phyloP scores from a whole-genome alignment of 306 rosid species.

The Cotoneaster glaucophyllus region DNA sequence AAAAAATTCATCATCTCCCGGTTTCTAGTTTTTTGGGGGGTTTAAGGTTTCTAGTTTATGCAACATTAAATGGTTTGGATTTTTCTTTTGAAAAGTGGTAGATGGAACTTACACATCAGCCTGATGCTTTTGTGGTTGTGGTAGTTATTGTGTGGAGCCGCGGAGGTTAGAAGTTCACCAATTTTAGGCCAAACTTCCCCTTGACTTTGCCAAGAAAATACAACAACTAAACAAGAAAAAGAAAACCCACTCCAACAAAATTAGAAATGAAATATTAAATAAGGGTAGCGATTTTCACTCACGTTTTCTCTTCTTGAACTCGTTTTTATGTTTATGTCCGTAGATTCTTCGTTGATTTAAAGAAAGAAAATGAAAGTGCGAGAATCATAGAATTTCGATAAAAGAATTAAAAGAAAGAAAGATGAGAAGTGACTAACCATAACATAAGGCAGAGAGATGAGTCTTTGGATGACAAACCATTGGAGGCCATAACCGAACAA shows the following conservation, averaged over 20 bases:
- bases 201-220: not conserved
- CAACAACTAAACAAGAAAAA: not conserved
- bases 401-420: not conserved
- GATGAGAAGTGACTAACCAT: slow-evolving; percentile 28
- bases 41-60: too few relatives aligned
- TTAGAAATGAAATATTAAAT: not conserved
- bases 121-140: not conserved
- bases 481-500: slow-evolving; percentile 58
- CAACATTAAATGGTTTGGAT: too few relatives aligned
- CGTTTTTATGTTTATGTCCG: too few relatives aligned
- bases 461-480: slow-evolving; percentile 45
- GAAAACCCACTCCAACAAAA: not conserved
- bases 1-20: not conserved
- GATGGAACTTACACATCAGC: too few relatives aligned
- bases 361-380: too few relatives aligned
- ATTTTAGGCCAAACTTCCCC: not conserved
- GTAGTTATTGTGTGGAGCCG: not conserved
- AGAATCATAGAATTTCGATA: not conserved
- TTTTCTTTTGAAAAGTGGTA: too few relatives aligned
- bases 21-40: not conserved
- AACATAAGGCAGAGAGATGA: slow-evolving; percentile 49
- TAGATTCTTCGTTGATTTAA: not conserved
- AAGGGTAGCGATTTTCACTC: not conserved
- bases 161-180: slow-evolving; percentile 20
- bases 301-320: too few relatives aligned